Evolutionary conservation across 2,329 filamentous ascomycete genomes (phyloP), one percentile per base, ranked within the genome.

Genomic region (Xylariaceae sp.): DNA sequence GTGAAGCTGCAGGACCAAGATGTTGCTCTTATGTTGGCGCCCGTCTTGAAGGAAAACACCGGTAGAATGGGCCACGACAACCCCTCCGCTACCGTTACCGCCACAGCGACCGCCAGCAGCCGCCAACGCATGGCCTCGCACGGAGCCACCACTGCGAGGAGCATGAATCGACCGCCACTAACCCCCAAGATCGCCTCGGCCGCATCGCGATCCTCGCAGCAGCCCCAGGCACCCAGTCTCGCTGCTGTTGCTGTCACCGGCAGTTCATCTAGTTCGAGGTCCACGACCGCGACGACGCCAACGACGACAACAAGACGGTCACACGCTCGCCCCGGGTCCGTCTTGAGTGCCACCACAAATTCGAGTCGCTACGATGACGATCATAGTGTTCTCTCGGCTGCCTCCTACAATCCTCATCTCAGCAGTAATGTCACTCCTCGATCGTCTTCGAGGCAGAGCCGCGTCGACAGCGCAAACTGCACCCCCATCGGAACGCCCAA

Each of bases 381-480:
- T 50, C 79, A 84, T 2, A 75, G 39, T 48, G 10, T 42, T 18
- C 8, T 47, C 50, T 60, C 62, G 17, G 34, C 55, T 13, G 76
- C 84, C 7, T 76, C 84, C 7, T 76, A 80, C 35, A 77, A 80
- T 53, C 70, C 82, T 54, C 83, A 83, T 67, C 75, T 91, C 50
- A 84, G 74, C 73, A 82, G 76, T 72, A 92, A 90, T 72, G 77
- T 92, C 70, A 95, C 92, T 2, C 90, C 91, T 54, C 85, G 92
- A 65, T 91, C 91, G 7, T 88, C 88, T 7, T 79, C 85, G 53
- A 82, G 92, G 62, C 90, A 85, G 71, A 86, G 79, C 66, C 86
- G 90, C 66, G 82, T 86, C 59, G 86, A 90, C 71, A 91, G 88
- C 72, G 75, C 81, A 30, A 82, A 80, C 60, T 83, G 82, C 37